Base-by-base conservation (phyloP, 768 basidiomycete species). In the Pisolithus albus region DNA sequence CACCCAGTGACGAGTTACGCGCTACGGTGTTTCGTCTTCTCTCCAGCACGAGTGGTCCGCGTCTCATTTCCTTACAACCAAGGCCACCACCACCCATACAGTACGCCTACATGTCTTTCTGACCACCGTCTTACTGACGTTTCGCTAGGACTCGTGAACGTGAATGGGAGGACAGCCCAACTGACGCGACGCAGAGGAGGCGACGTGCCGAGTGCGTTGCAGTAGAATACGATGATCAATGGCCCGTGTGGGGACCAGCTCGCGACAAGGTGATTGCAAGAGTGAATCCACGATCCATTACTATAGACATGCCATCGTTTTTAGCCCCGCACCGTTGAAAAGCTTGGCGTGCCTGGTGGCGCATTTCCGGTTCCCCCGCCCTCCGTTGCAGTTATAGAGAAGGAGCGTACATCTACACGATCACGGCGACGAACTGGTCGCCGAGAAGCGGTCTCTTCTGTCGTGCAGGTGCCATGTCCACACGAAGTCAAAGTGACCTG, bases 11-110 rank as follows among this genome's bases (percentile, higher is more conserved):
- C 26, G 18, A 30, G 32, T 32, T 49, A 19, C 47, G 42, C 11
- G 26, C 26, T 37, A 26, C 34, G 81, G 78, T 64, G 30, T 81
- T 82, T 55, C 75, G 78, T 15, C 71, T 82, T 19, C 54, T 81
- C 15, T 81, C 80, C 1, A 59, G 56, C 47, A 55, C 36, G 51
- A 56, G 56, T 49, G 24, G 13, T 18, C 71, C 74, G 0, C 60
- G 64, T n/a, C 55, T 51, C n/a, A 63, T 82, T 37, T 75, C 70
- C n/a, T 57, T 78, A 11, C 57, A 66, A 11, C 74, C 75, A 0
- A 75, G 70, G 53, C 73, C 75, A 7, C 70, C 69, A 11, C 74
- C 71, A 11, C 66, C 62, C 15, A 52, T 71, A 6, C 62, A 65
- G 79, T 80, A 55, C 13, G 71, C 63, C 19, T 19, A 21, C 42